Conservation (phyloP, 1,284 basidiomycete species). For the Trichosporon asahii region DNA sequence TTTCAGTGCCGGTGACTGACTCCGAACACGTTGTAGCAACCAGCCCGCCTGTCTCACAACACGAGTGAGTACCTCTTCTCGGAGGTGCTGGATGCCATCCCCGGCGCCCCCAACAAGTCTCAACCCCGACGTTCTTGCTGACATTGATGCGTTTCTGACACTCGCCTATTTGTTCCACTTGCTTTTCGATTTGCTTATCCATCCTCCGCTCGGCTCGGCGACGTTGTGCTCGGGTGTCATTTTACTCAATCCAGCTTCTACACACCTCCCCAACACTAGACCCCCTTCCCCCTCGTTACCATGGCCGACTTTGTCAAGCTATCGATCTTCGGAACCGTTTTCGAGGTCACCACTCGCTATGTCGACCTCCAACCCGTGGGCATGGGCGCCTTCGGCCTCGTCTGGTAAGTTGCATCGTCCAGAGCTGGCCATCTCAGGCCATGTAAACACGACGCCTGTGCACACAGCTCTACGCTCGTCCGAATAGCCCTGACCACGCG, state of each 20-base stretch:
- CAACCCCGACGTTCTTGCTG: background rate
- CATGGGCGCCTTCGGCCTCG: conserved; percentile 97
- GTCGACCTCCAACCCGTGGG: conserved; percentile 99
- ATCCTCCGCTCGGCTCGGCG: background rate
- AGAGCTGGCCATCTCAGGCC: background rate
- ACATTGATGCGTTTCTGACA: background rate
- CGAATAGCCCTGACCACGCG: conserved; percentile 7
- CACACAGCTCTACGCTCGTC: background rate
- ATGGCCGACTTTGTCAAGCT: conserved; percentile 84
- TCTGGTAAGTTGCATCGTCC: conserved; percentile 63
- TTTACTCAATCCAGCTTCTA: background rate
- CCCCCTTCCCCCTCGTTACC: conserved; percentile 15
- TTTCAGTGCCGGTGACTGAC: conserved; percentile 11
- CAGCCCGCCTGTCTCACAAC: background rate
- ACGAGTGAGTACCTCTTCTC: background rate
- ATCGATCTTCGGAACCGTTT: conserved; percentile 87
- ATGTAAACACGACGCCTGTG: background rate
- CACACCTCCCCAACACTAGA: background rate
- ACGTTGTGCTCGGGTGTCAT: background rate
- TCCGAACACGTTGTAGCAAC: conserved; percentile 8
- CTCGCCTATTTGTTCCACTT: background rate
- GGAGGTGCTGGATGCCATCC: background rate
- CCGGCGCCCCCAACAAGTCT: background rate
- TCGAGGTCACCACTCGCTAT: conserved; percentile 93
- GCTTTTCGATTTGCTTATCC: background rate